A percentile compares a stretch with the other conserved stretches of the same genome.
These are phyloP conservation scores for Fusarium liriodendri DNA, from an alignment of 2,329 filamentous ascomycete genomes.

Conservation along the genomic window DNA sequence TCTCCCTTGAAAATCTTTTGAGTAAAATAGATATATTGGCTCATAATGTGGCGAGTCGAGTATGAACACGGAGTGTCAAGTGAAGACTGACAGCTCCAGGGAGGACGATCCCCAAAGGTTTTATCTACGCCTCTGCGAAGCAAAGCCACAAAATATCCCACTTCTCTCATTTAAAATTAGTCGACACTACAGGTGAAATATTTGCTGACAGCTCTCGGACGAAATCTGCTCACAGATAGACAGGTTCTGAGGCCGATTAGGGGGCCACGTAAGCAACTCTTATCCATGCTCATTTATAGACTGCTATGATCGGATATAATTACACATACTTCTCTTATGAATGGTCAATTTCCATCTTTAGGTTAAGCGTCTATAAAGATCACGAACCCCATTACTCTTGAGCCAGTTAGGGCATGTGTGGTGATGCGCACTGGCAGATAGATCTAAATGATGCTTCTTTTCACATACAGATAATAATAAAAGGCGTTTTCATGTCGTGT, in stretches of 20 bases:
- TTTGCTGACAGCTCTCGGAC: background rate
- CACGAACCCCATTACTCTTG: background rate
- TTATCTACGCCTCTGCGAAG: no score
- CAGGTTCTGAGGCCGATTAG: background rate
- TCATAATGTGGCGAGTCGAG: no score
- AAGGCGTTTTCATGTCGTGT: no score
- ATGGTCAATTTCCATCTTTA: background rate
- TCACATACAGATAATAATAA: background rate
- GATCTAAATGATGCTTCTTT: background rate
- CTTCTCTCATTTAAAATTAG: background rate
- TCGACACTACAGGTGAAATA: background rate
- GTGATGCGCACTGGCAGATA: background rate
- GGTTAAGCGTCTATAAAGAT: background rate
- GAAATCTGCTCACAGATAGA: background rate
- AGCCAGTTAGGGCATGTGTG: background rate
- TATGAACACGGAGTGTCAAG: no score
- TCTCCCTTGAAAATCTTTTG: no score
- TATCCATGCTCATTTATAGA: background rate
- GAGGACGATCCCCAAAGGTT: no score
- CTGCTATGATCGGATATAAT: rapidly evolving
- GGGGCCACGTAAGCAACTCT: background rate
- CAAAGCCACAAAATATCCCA: no score
- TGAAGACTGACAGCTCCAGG: no score
- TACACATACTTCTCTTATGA: background rate
- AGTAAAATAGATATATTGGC: no score